Evolutionary conservation across 768 basidiomycete genomes (phyloP).

Genomic region (Collybiopsis confluens): DNA sequence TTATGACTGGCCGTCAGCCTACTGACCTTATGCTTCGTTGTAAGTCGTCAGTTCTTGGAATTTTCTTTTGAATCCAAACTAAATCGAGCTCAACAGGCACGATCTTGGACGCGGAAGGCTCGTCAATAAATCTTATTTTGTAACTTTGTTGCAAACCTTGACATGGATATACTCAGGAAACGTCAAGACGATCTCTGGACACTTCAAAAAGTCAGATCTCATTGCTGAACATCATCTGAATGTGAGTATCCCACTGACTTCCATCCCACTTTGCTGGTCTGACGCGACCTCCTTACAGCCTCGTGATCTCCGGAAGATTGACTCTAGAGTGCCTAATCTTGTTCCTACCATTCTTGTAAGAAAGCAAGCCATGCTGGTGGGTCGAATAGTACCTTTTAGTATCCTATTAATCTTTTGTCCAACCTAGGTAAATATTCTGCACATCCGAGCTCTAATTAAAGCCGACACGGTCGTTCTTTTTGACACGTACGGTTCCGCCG

Average conservation of each 20-base stretch:
- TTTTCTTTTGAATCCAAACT: conserved; percentile 6
- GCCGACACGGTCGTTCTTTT: conserved; percentile 89
- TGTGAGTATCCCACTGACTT: conserved; percentile 46
- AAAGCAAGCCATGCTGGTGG: conserved; percentile 80
- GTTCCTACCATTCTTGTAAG: conserved; percentile 91
- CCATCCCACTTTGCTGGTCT: conserved; percentile 15
- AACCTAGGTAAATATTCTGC: conserved; percentile 94
- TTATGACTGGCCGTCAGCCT: conserved; percentile 83
- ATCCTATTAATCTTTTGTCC: conserved; percentile 10
- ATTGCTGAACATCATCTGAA: conserved; percentile 85
- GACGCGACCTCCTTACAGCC: conserved; percentile 39
- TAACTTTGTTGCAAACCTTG: conserved; percentile 11
- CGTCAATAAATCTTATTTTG: conserved; percentile 7
- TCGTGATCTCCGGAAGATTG: conserved; percentile 95
- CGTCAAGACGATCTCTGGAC: conserved; percentile 83
- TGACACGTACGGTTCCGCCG: conserved; percentile 84
- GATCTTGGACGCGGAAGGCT: conserved; percentile 73
- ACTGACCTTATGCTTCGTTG: conserved; percentile 90
- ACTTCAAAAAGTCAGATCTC: conserved; percentile 88
- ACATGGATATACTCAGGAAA: conserved; percentile 48
- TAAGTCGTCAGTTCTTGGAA: conserved; percentile 37
- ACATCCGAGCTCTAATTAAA: conserved; percentile 93
- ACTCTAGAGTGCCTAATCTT: conserved; percentile 89
- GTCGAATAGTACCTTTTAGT: conserved; percentile 21
- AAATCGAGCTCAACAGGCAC: conserved; percentile 54